A percentile compares a stretch with the other conserved stretches of the same genome.
phyloP scores from a whole-genome alignment of 225 moss, liverwort and hornwort species.

The Polytrichum commune region DNA sequence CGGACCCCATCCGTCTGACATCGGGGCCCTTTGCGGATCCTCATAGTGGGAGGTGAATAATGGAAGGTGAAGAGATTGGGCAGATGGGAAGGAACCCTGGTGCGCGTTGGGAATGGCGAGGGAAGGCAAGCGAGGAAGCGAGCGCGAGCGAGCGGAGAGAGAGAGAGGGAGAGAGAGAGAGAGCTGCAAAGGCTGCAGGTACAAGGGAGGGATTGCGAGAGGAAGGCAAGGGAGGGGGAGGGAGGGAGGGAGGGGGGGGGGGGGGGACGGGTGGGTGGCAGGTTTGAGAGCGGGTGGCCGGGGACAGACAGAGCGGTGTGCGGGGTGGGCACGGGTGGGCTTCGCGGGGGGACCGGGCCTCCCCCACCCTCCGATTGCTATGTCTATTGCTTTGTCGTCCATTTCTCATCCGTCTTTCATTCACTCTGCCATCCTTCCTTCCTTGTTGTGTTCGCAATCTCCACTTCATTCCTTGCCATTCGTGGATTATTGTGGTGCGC shows the following conservation, averaged over 20 bases:
- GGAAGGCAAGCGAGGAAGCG: background rate
- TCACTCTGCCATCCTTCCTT: background rate
- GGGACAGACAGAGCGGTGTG: background rate
- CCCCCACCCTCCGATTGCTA: background rate
- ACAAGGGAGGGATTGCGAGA: conserved; percentile 8
- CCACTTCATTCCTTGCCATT: too few relatives aligned
- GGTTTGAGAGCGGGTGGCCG: conserved; percentile 12
- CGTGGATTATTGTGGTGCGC: too few relatives aligned
- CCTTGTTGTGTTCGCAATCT: background rate
- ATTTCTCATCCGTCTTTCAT: background rate
- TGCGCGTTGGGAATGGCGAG: background rate
- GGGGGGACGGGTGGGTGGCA: conserved; percentile 13
- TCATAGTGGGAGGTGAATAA: conserved; percentile 16
- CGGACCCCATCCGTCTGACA: conserved; percentile 4
- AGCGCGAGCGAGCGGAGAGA: background rate
- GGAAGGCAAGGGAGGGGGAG: background rate
- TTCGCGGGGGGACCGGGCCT: conserved; percentile 12
- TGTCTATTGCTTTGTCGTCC: background rate
- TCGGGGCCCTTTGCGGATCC: conserved; percentile 45
- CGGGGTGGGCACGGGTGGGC: conserved; percentile 29
- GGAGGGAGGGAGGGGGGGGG: background rate
- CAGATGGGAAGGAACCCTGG: background rate
- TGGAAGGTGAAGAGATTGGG: background rate
- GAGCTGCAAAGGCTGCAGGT: background rate
- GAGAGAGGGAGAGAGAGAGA: background rate